Base-by-base conservation (phyloP, 2,329 filamentous ascomycete genomes). In the Hirsutella rhossiliensis region DNA sequence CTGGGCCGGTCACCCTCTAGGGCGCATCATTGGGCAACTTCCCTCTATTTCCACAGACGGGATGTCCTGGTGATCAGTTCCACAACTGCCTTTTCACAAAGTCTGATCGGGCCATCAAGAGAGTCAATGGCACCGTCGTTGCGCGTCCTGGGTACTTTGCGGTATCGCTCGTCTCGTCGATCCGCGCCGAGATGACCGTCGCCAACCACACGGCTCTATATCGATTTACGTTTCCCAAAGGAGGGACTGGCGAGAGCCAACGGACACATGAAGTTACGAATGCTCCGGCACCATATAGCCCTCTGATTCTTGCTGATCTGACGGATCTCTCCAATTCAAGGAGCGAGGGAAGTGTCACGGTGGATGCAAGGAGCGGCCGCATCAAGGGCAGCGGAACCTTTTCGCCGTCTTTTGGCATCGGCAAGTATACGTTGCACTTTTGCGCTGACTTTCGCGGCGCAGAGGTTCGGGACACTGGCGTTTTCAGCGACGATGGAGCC, bases 101-200 rank as follows among this genome's bases (percentile, higher is more conserved):
- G 13, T 7, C 32, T 7, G 7, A 34, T 8, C 32, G 32, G 17
- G 8, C 32, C 32, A 34, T 34, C 32, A 34, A 34, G 13, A 34
- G 32, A 15, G 17, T 34, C 43, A 67, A 69, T 9, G 66, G 66
- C 43, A 73, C 72, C 4, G 65, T 74, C 13, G 58, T 64, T 23
- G 76, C 78, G 5, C 64, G 65, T 27, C 75, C 77, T 5, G 79
- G 79, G 2, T 78, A 78, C 54, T 82, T 83, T 53, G 61, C 67
- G 5, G 59, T 83, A 13, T 66, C 67, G 40, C 64, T 82, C 17
- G 63, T 68, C 40, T 78, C 73, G 36, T 69, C 69, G 3, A 69
- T 83, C 37, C 60, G 59, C 9, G 73, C 74, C 2, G 76, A 82
- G 56, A 82, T 82, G 70, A 78, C 78, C 0, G 67, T 72, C 2